A percentile compares a stretch with the other conserved stretches of the same genome.
phyloP scores from a whole-genome alignment of 345 rosid species.

The Citrus maxima region DNA sequence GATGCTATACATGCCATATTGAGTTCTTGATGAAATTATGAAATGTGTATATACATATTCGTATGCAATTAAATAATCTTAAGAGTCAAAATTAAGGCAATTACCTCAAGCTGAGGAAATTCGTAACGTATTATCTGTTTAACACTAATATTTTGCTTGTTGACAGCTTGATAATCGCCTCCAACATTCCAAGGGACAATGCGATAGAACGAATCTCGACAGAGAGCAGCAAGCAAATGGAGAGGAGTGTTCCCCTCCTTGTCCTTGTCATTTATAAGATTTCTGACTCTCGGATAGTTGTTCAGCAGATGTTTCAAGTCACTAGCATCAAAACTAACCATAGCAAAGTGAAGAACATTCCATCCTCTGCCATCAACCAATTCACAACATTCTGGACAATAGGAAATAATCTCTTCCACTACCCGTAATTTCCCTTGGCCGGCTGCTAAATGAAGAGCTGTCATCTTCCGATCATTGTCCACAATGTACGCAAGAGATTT shows the following conservation, averaged over 20 bases:
- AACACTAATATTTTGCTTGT: neutral
- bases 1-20: too few relatives aligned
- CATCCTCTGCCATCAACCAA: neutral
- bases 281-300: neutral
- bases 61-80: too few relatives aligned
- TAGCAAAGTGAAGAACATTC: slow-evolving; percentile 5
- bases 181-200: neutral
- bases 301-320: fast-evolving
- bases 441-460: slow-evolving; percentile 1
- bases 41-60: too few relatives aligned
- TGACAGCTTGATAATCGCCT: neutral
- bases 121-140: neutral
- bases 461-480: neutral
- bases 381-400: neutral
- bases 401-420: neutral
- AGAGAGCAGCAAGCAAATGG: neutral
- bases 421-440: neutral
- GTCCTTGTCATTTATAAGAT: neutral
- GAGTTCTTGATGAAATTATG: too few relatives aligned
- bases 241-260: neutral
- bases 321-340: neutral
- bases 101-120: neutral
- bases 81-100: too few relatives aligned
- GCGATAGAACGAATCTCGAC: neutral
- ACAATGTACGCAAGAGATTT: neutral